Conservation (phyloP, 2,329 filamentous ascomycete species). For the Aspergillus oerlinghausenensis region DNA sequence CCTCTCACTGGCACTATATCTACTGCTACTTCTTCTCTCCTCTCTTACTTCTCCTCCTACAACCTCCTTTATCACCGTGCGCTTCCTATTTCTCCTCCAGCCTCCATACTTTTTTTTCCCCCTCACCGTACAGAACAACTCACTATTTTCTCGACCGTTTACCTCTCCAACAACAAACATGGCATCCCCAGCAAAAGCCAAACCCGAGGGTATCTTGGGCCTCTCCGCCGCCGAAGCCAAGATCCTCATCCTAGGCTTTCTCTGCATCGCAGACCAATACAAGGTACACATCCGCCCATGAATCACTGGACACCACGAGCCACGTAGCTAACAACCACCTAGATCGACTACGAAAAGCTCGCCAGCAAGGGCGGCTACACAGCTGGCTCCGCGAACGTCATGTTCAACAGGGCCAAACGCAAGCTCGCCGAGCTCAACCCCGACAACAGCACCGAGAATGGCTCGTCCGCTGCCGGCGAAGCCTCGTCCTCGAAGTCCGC, state of each 20-base stretch:
- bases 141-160: background rate
- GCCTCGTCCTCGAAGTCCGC: background rate
- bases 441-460: background rate
- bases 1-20: background rate
- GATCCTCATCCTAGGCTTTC: slow-evolving; percentile 16
- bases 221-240: slow-evolving; percentile 14
- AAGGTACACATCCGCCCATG: slow-evolving; percentile 9
- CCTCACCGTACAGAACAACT: background rate
- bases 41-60: background rate
- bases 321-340: background rate
- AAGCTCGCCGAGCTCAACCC: slow-evolving; percentile 25
- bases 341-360: slow-evolving; percentile 39
- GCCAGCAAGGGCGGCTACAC: slow-evolving; percentile 34
- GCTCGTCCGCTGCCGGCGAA: background rate
- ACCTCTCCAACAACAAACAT: slow-evolving; percentile 6
- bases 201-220: slow-evolving; percentile 15
- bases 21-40: slow-evolving; percentile 3
- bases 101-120: background rate
- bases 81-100: background rate
- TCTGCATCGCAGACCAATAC: slow-evolving; percentile 7
- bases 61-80: background rate
- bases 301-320: background rate
- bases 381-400: slow-evolving; percentile 28
- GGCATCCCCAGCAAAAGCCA: slow-evolving; percentile 10
- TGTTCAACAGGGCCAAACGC: slow-evolving; percentile 34